Conservation (phyloP, 805 yeast genomes). For the Saccharomycopsis guyanensis region DNA sequence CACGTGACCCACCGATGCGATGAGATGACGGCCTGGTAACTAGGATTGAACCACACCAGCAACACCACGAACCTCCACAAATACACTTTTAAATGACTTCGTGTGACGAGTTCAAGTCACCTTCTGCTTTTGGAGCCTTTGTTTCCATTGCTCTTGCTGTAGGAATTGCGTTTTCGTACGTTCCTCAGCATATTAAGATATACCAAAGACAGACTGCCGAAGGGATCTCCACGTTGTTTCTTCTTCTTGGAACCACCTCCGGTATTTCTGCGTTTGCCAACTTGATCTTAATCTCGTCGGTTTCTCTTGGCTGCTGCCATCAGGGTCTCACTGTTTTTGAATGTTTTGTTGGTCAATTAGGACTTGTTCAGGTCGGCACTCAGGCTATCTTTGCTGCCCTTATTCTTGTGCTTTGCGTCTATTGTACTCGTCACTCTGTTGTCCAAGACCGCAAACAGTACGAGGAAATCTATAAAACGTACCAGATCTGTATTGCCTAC, state of each 20-base stretch:
- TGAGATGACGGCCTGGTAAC: too few relatives aligned
- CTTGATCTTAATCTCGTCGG: slow-evolving; percentile 50
- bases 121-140: slow-evolving; percentile 41
- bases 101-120: slow-evolving; percentile 41
- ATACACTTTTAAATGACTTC: too few relatives aligned
- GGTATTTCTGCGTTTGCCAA: slow-evolving; percentile 64
- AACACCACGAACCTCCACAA: too few relatives aligned
- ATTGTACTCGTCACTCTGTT: slow-evolving; percentile 38
- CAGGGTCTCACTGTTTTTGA: slow-evolving; percentile 39
- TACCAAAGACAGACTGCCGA: slow-evolving; percentile 54
- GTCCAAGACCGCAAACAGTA: slow-evolving; percentile 41
- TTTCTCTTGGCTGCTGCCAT: slow-evolving; percentile 57
- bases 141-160: slow-evolving; percentile 47
- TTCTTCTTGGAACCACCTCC: slow-evolving; percentile 63
- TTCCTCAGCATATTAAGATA: slow-evolving; percentile 68
- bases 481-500: slow-evolving; percentile 35
- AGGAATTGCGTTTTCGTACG: slow-evolving; percentile 63
- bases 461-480: slow-evolving; percentile 33
- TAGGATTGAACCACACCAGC: too few relatives aligned
- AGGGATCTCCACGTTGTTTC: slow-evolving; percentile 68
- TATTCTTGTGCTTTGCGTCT: slow-evolving; percentile 48
- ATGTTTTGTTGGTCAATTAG: slow-evolving; percentile 59
- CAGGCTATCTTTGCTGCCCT: slow-evolving; percentile 55
- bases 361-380: slow-evolving; percentile 56
- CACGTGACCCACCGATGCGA: too few relatives aligned